Evolutionary conservation across 306 rosid species (phyloP), one percentile per base, ranked within the genome.

Genomic region (Prinsepia uniflora): DNA sequence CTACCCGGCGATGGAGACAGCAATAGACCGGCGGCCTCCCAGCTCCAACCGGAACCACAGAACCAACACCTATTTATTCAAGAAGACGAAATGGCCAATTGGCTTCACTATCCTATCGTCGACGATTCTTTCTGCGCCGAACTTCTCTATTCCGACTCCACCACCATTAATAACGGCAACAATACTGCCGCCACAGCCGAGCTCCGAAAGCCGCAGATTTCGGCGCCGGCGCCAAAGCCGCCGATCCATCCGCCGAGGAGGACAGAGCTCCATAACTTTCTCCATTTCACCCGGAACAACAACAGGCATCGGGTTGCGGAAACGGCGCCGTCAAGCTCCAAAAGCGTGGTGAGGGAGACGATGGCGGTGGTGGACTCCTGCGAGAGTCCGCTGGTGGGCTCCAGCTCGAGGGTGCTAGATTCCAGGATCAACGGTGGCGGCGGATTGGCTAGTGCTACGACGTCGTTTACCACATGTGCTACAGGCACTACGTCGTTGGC

Each of bases 41-140:
- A 62, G 36, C 69, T 59, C 48, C 63, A 47, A 0, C 63, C 20
- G 52, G n/a, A 71, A 43, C 6, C 69, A 6, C 65, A 70, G 1
- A 13, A 66, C 57, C 85, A 75, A 7, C 83, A 84, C n/a, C 71
- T 85, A 9, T 92, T 88, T 73, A 83, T 89, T 82, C 90, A 89
- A 47, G 98, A 92, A 48, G 87, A 88, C 5, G 98, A 92, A 85
- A 86, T 83, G 92, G 73, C 79, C 19, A 67, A 92, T 12, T 92
- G 92, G 96, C 88, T 88, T 55, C 84, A 87, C 60, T 84, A 77
- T 72, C 88, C 95, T 5, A 79, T 87, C 50, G 82, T 65, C n/a
- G 90, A 84, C 63, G 90, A 92, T 61, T 67, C 87, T 72, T 86
- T 89, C 78, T 63, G 79, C 76, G 52, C 90, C 56, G 89, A 86